Base-by-base conservation (phyloP, 176 grass and related monocot species). In the Carex pumila region DNA sequence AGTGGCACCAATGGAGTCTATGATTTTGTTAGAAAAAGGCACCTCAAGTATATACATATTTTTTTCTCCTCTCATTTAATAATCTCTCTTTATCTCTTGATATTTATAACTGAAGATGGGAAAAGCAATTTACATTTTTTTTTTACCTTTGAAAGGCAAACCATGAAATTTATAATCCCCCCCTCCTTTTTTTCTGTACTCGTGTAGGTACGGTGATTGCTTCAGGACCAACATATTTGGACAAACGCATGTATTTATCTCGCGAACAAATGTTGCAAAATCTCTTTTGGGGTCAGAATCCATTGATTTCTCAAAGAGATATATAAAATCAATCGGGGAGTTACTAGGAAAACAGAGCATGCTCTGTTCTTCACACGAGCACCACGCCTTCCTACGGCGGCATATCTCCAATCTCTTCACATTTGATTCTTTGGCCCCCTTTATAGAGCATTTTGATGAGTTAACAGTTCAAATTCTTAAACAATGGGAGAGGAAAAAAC, bases 321-420 rank as follows among this genome's bases (percentile, higher is more conserved):
- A 98, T 71, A 90, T 94, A 47, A 90, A 88, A 84, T 92, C 92
- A 52, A 87, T 94, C 13, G 86, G 90, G 3, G 87, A 89, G 39
- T 87, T 98, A 53, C 81, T 94, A 45, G 92, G 95, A 69, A 60
- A 91, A 53, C 86, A 98, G 67, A 98, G 92, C 88, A 87, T 94
- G 61, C 90, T 98, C 19, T 98, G 92, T 76, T 80, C 86, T 69
- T 90, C 89, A 53, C 92, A 91, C 71, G 82, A 71, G 9, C 57
- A 71, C 3, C 95, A 98, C 79, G 84, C 85, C 50, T 57, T 78
- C 32, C 53, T 91, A 43, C 89, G 92, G 30, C 89, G 85, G 63
- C 85, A 80, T 72, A 32, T 98, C 58, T 85, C 95, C 36, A 74
- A 66, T 47, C 86, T 92, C 73, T 98, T 94, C 91, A 66, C 83